Evolutionary conservation across 768 basidiomycete genomes (phyloP).

Genomic region (Amanita pseudoporphyria): DNA sequence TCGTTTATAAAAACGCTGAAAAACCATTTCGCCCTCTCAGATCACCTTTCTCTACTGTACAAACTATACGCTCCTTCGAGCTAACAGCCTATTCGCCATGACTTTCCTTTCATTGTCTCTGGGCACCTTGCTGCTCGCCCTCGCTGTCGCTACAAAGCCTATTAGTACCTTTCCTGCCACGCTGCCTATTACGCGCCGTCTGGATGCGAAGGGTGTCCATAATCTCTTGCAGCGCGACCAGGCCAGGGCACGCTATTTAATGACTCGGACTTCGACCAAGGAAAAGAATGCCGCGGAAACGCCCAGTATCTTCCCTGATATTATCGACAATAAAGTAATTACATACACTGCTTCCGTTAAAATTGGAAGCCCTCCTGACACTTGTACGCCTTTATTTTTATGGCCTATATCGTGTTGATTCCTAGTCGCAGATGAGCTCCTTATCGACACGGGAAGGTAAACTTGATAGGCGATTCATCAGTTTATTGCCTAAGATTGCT

Average conservation of each 20-base stretch:
- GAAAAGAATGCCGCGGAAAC: background rate
- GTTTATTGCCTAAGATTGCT: background rate
- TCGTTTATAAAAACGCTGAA: slow-evolving; percentile 14
- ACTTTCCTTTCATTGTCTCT: slow-evolving; percentile 33
- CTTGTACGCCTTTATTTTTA: background rate
- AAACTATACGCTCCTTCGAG: background rate
- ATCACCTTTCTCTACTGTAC: background rate
- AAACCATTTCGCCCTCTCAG: slow-evolving; percentile 36
- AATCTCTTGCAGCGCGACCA: slow-evolving; percentile 3
- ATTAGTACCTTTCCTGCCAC: slow-evolving; percentile 31
- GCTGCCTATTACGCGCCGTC: slow-evolving; percentile 14
- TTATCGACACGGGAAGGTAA: slow-evolving; percentile 7
- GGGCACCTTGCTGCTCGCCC: slow-evolving; percentile 29
- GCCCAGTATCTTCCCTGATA: background rate
- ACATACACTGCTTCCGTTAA: background rate
- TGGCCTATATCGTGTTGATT: background rate
- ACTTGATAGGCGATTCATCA: background rate
- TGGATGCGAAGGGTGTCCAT: background rate
- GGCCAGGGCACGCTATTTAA: background rate
- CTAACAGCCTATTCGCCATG: slow-evolving; percentile 26
- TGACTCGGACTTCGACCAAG: background rate
- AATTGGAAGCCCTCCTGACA: background rate
- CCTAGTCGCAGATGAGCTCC: background rate
- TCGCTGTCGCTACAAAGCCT: slow-evolving; percentile 36
- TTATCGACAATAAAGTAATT: background rate